Percentiles rank a stretch among this genome's conserved stretches.
Conservation (phyloP, 176 grass and related monocot species). For the Aechmea fasciata region DNA sequence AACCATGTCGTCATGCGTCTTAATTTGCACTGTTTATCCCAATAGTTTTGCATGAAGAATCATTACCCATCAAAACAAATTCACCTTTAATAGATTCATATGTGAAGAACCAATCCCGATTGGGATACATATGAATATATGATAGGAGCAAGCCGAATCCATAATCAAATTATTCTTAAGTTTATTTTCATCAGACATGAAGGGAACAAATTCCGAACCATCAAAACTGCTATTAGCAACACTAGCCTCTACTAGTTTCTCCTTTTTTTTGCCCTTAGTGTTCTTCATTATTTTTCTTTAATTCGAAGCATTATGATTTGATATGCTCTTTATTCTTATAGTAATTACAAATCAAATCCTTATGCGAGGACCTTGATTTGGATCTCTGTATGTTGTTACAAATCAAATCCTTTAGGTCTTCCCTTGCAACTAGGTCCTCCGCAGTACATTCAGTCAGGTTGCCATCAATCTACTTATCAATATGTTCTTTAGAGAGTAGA, state of each 20-base stretch:
- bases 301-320: too few relatives aligned
- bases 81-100: not conserved
- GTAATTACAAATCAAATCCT: too few relatives aligned
- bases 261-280: not conserved
- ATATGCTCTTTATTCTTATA: too few relatives aligned
- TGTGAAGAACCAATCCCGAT: not conserved
- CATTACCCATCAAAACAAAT: not conserved
- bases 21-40: not conserved
- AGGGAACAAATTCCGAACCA: not conserved
- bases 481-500: too few relatives aligned
- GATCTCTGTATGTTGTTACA: too few relatives aligned
- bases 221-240: not conserved
- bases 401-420: too few relatives aligned
- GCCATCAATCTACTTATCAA: too few relatives aligned
- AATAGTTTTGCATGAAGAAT: not conserved
- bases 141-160: not conserved
- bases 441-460: too few relatives aligned
- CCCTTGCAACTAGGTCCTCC: too few relatives aligned
- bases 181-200: too few relatives aligned
- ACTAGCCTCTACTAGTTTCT: not conserved
- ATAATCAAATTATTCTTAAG: not conserved
- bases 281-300: too few relatives aligned
- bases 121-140: not conserved
- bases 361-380: too few relatives aligned
- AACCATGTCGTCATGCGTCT: not conserved